A percentile compares a stretch with the other conserved stretches of the same genome.
Conservation (phyloP, 2,329 filamentous ascomycete genomes). For the Tolypocladium amazonense region DNA sequence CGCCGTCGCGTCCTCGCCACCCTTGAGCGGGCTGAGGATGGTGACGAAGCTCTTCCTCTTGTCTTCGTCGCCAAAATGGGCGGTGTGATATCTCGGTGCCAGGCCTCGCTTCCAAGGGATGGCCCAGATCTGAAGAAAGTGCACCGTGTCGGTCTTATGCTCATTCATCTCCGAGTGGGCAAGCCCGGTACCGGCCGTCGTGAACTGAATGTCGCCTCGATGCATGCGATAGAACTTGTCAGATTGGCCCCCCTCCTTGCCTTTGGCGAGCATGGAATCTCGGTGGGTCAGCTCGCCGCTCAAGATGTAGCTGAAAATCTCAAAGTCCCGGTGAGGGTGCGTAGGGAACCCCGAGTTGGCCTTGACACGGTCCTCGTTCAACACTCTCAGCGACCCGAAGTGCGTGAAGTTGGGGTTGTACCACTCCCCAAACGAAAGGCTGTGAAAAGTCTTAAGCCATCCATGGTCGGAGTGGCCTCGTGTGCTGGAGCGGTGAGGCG, state of each 20-base stretch:
- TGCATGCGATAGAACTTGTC: conserved; percentile 62
- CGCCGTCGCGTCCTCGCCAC: conserved; percentile 48
- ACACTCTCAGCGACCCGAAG: conserved; percentile 70
- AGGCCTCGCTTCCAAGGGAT: conserved; percentile 66
- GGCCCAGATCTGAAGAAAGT: conserved; percentile 87
- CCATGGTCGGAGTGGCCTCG: conserved; percentile 74
- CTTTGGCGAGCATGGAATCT: conserved; percentile 71
- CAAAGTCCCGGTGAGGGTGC: conserved; percentile 75
- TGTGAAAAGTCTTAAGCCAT: conserved; percentile 83
- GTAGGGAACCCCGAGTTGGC: conserved; percentile 70
- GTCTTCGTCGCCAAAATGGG: conserved; percentile 58
- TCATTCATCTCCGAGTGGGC: conserved; percentile 79
- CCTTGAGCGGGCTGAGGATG: conserved; percentile 67
- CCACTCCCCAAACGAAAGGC: conserved; percentile 70
- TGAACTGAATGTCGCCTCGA: conserved; percentile 81
- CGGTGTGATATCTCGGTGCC: conserved; percentile 66
- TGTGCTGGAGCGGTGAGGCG: conserved; percentile 58
- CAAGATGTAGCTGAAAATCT: conserved; percentile 86
- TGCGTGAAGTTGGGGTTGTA: conserved; percentile 55
- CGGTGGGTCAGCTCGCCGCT: conserved; percentile 78
- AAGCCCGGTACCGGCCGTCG: conserved; percentile 72
- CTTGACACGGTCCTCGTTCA: conserved; percentile 81
- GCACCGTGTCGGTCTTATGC: conserved; percentile 57
- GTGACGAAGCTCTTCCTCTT: conserved; percentile 62
- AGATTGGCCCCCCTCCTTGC: conserved; percentile 44